These are phyloP conservation scores for Gossypium davidsonii DNA, from an alignment of 441 rosid species.

Conservation along the genomic window DNA sequence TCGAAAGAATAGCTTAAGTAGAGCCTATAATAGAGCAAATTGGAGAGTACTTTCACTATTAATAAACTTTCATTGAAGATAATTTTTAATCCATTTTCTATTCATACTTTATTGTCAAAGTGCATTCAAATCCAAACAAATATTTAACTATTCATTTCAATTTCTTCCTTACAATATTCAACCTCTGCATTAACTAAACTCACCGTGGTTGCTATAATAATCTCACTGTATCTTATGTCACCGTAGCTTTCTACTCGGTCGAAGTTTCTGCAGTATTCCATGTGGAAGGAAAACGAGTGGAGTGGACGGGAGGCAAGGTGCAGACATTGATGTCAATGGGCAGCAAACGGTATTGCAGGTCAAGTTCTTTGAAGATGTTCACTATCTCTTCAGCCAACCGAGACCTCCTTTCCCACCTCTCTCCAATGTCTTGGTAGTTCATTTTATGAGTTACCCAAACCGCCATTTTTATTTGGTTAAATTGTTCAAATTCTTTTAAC, in stretches of 20 bases:
- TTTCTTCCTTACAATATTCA: too few relatives aligned
- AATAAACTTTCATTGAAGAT: too few relatives aligned
- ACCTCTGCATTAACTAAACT: too few relatives aligned
- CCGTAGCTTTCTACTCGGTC: neutral
- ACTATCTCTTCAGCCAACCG: conserved; percentile 58
- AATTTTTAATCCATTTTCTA: too few relatives aligned
- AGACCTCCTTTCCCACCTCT: conserved; percentile 49
- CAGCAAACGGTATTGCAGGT: conserved; percentile 53
- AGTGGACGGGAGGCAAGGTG: conserved; percentile 31
- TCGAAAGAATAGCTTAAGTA: too few relatives aligned
- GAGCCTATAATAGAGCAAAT: too few relatives aligned
- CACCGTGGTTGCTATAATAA: too few relatives aligned
- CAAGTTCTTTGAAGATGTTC: conserved; percentile 57
- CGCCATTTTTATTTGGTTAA: conserved; percentile 39
- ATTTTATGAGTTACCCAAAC: conserved; percentile 60
- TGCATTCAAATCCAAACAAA: too few relatives aligned
- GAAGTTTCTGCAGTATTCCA: conserved; percentile 20
- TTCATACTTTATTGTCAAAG: too few relatives aligned
- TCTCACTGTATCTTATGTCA: too few relatives aligned
- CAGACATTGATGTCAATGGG: conserved; percentile 65
- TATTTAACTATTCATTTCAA: too few relatives aligned
- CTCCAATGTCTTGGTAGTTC: conserved; percentile 65
- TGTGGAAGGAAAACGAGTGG: conserved; percentile 31
- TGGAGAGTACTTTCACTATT: too few relatives aligned
- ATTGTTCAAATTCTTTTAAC: conserved; percentile 40